Percentiles rank a stretch among this genome's conserved stretches.
Conservation (phyloP, 179 eudicot species). For the Carnegiea gigantea region DNA sequence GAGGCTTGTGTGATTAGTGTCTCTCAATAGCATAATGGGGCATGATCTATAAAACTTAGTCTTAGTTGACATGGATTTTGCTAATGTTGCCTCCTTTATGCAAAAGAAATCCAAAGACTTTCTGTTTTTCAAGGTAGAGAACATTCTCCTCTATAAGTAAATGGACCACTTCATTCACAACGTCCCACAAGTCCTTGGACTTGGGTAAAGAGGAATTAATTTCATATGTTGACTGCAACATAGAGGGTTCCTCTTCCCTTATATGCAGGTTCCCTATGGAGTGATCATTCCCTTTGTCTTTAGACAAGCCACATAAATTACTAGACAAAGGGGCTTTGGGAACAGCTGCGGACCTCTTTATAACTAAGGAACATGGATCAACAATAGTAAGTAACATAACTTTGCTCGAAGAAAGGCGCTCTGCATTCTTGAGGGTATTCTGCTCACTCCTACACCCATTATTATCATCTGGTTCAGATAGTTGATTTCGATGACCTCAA, state of each 20-base stretch:
- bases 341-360: constrained; percentile 26
- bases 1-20: constrained; percentile 39
- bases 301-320: constrained; percentile 15
- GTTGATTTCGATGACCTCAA: too few species aligned
- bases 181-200: constrained; percentile 42
- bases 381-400: constrained; percentile 45
- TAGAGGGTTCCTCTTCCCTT: constrained; percentile 26
- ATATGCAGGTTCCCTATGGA: constrained; percentile 13
- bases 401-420: constrained; percentile 37
- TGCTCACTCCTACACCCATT: background rate
- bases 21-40: constrained; percentile 65
- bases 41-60: constrained; percentile 44
- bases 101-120: constrained; percentile 50
- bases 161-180: constrained; percentile 46
- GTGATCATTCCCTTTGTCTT: too few species aligned
- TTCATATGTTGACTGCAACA: constrained; percentile 32
- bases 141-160: constrained; percentile 73
- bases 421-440: constrained; percentile 38
- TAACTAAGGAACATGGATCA: constrained; percentile 59
- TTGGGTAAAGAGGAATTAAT: constrained; percentile 25
- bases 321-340: constrained; percentile 21
- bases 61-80: constrained; percentile 20
- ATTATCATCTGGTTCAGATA: too few species aligned
- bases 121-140: constrained; percentile 61
- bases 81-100: constrained; percentile 37